These are phyloP conservation scores for Leptodermis oblonga DNA, from an alignment of 257 asterid species.

Conservation along the genomic window DNA sequence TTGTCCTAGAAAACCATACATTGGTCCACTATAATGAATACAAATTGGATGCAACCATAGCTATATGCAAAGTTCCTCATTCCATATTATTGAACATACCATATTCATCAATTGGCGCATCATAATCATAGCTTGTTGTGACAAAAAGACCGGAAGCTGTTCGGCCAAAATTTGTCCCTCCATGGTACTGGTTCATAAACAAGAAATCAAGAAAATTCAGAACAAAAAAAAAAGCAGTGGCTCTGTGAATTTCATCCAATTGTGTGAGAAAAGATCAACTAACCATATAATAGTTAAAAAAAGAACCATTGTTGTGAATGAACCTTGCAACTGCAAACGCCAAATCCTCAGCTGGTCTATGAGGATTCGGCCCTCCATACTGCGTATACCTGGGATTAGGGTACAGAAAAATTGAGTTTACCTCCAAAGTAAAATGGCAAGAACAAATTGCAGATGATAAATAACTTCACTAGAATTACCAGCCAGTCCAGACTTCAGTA, in stretches of 20 bases:
- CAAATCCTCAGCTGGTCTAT: constrained; percentile 81
- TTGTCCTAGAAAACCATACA: constrained; percentile 41
- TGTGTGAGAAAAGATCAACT: constrained; percentile 12
- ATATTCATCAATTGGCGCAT: constrained; percentile 90
- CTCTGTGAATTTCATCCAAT: background rate
- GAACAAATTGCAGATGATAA: background rate
- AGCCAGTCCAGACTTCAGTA: constrained; percentile 93
- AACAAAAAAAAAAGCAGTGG: background rate
- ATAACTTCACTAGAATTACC: constrained; percentile 36
- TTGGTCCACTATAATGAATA: background rate
- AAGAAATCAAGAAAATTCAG: constrained; percentile 1
- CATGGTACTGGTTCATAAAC: constrained; percentile 61
- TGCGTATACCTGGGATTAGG: constrained; percentile 53
- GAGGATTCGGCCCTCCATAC: constrained; percentile 70
- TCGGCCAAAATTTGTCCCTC: constrained; percentile 88
- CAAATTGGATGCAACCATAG: background rate
- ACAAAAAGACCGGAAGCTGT: constrained; percentile 74
- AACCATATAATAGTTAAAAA: constrained; percentile 92
- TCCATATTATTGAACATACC: constrained; percentile 39
- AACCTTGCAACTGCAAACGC: constrained; percentile 90
- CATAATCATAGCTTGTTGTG: constrained; percentile 86
- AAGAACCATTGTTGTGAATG: constrained; percentile 84
- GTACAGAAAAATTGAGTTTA: background rate
- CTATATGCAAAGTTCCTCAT: background rate
- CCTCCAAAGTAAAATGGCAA: background rate